These are phyloP conservation scores for Thelephora terrestris DNA, from an alignment of 1,284 basidiomycete genomes.

Conservation along the genomic window DNA sequence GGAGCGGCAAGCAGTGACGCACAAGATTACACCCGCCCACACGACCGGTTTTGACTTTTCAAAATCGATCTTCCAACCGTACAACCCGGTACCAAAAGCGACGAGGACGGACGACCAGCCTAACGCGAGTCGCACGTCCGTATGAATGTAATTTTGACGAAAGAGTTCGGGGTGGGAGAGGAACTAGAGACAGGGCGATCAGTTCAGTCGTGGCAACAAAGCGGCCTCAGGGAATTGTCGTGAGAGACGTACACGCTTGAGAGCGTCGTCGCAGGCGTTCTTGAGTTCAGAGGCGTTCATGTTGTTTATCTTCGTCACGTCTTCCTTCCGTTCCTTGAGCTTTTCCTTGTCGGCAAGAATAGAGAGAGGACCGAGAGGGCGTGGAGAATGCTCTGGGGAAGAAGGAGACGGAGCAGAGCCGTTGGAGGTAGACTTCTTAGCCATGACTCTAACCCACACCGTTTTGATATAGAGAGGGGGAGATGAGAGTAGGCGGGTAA, in stretches of 20 bases:
- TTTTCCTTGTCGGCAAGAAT: background rate
- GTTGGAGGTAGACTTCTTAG: background rate
- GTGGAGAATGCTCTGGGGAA: background rate
- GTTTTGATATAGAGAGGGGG: too few species aligned
- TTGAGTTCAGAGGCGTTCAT: slow-evolving; percentile 76
- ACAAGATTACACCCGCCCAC: slow-evolving; percentile 69
- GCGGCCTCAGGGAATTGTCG: background rate
- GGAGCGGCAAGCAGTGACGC: slow-evolving; percentile 22
- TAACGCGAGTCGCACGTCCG: slow-evolving; percentile 74
- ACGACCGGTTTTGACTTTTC: slow-evolving; percentile 75
- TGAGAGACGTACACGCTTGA: slow-evolving; percentile 65
- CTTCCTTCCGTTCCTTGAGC: slow-evolving; percentile 29
- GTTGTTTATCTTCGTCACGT: slow-evolving; percentile 78
- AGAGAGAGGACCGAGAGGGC: background rate
- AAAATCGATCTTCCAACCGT: slow-evolving; percentile 80
- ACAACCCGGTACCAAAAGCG: slow-evolving; percentile 70
- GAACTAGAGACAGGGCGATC: slow-evolving; percentile 38
- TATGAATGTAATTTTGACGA: slow-evolving; percentile 77
- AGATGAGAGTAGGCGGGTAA: too few species aligned
- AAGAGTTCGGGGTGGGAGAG: slow-evolving; percentile 73
- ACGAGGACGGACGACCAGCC: slow-evolving; percentile 80
- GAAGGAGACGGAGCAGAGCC: background rate
- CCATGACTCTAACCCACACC: too few species aligned
- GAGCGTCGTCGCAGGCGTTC: slow-evolving; percentile 81
- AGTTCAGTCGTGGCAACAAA: too few species aligned